Percentiles rank a stretch among this genome's conserved stretches.
These are phyloP conservation scores for Xenoacremonium recifei DNA, from an alignment of 2,329 filamentous ascomycete genomes.

Conservation along the genomic window DNA sequence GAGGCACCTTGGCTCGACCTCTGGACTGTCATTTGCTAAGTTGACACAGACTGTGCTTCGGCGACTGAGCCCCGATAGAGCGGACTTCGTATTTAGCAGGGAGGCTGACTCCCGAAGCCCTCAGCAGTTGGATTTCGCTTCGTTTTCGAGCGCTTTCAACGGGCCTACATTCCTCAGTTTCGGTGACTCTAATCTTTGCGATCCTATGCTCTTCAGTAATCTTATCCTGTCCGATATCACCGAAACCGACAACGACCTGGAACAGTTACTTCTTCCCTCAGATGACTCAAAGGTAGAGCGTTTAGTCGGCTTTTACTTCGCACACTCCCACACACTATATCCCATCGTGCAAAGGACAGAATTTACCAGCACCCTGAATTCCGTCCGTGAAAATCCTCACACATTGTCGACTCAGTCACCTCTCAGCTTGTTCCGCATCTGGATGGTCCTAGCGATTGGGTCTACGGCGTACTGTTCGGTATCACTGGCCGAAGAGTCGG, in stretches of 20 bases:
- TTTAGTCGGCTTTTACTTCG: constrained; percentile 43
- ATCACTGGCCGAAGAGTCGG: constrained; percentile 40
- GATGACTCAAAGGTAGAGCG: constrained; percentile 26
- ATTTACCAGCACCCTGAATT: constrained; percentile 31
- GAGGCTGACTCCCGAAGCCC: background rate
- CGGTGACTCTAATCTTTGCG: constrained; percentile 21
- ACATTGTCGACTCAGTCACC: constrained; percentile 30
- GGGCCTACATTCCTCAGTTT: constrained; percentile 20
- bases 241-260: constrained; percentile 17
- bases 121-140: constrained; percentile 19
- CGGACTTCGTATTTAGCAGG: constrained; percentile 39
- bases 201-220: constrained; percentile 30
- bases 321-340: constrained; percentile 46
- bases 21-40: constrained; percentile 43
- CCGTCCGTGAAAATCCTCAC: constrained; percentile 28
- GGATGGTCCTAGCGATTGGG: constrained; percentile 49
- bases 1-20: constrained; percentile 41
- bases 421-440: constrained; percentile 39
- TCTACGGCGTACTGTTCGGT: constrained; percentile 44
- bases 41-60: constrained; percentile 41
- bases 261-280: constrained; percentile 12
- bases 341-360: constrained; percentile 38
- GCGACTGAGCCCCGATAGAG: constrained; percentile 40
- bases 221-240: constrained; percentile 26
- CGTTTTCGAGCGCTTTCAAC: constrained; percentile 23